These are phyloP conservation scores for Metarhizium rileyi DNA, from an alignment of 2,329 filamentous ascomycete species.

Conservation along the genomic window DNA sequence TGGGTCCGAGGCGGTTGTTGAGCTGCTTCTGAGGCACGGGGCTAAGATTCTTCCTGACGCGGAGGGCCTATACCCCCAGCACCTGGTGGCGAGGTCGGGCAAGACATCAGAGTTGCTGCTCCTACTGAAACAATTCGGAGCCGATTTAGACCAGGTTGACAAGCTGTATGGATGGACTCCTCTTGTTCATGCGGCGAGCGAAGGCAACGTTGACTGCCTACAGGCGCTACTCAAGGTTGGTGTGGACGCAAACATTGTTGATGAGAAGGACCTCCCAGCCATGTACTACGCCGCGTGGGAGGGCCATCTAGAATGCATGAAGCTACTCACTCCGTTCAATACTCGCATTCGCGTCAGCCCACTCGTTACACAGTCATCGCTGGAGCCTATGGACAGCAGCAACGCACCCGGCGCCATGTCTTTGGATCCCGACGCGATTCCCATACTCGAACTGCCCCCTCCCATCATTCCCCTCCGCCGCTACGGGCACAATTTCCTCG, in stretches of 20 bases:
- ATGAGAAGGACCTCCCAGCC: constrained; percentile 87
- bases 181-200: constrained; percentile 89
- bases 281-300: constrained; percentile 99
- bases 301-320: constrained; percentile 90
- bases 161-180: constrained; percentile 98
- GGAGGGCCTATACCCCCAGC: constrained; percentile 93
- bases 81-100: constrained; percentile 84
- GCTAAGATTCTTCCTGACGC: constrained; percentile 86
- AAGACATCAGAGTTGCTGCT: constrained; percentile 70
- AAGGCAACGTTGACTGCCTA: constrained; percentile 85
- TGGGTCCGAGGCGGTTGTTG: constrained; percentile 74
- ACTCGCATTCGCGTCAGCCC: constrained; percentile 33
- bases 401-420: constrained; percentile 50
- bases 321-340: constrained; percentile 60
- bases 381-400: constrained; percentile 37
- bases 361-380: constrained; percentile 30
- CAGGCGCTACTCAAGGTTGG: constrained; percentile 70
- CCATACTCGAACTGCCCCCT: constrained; percentile 81
- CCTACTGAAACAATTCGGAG: constrained; percentile 74
- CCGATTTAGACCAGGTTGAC: constrained; percentile 83
- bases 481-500: constrained; percentile 97
- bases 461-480: constrained; percentile 90
- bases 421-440: constrained; percentile 79
- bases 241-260: constrained; percentile 67
- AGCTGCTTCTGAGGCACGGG: constrained; percentile 70